These are phyloP conservation scores for Flaveria ramosissima DNA, from an alignment of 129 eudicot genomes.

Conservation along the genomic window DNA sequence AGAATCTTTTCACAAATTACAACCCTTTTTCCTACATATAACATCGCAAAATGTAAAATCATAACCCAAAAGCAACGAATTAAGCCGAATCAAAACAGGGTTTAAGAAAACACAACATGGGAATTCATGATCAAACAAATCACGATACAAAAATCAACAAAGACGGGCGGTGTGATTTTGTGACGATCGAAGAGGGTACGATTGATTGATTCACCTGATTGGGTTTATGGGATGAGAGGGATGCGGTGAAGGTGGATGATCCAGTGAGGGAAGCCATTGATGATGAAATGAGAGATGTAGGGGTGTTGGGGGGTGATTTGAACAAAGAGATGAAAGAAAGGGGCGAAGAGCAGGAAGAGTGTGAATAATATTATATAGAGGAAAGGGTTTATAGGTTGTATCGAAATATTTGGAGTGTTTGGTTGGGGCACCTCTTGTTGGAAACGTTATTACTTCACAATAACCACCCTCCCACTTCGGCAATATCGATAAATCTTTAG, in stretches of 20 bases:
- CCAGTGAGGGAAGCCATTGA: constrained; percentile 71
- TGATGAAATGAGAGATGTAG: constrained; percentile 18
- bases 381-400: constrained; percentile 42
- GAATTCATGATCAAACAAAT: neutral
- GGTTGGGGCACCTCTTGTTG: constrained; percentile 26
- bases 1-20: no score
- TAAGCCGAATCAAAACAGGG: neutral
- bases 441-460: constrained; percentile 22
- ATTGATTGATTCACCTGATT: constrained; percentile 42
- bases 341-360: constrained; percentile 75
- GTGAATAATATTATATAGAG: constrained; percentile 41
- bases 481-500: neutral
- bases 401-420: constrained; percentile 38
- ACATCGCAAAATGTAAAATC: no score
- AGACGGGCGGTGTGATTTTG: neutral
- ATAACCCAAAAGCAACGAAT: neutral
- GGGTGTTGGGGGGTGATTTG: neutral
- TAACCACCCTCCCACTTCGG: neutral
- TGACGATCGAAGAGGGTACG: neutral
- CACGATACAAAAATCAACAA: neutral
- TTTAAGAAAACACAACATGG: neutral
- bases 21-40: no score
- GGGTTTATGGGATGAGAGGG: constrained; percentile 52
- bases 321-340: constrained; percentile 23
- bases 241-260: constrained; percentile 45